Evolutionary conservation across 768 basidiomycete species (phyloP).

Genomic region (Tulasnella calospora): DNA sequence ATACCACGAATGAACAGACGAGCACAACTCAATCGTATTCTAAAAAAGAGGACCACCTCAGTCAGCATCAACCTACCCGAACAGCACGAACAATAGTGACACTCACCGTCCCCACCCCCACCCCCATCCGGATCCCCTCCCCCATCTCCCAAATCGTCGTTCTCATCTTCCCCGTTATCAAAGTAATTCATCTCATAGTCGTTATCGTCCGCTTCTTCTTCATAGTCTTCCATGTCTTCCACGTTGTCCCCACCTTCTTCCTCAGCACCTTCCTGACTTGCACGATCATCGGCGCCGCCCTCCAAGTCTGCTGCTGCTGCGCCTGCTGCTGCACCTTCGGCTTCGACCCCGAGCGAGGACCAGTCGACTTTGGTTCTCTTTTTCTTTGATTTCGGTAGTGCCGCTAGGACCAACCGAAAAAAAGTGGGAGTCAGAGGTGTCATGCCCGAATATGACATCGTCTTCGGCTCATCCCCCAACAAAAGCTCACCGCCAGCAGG

Average conservation of each 20-base stretch:
- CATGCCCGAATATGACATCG: not conserved
- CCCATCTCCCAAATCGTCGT: slow-evolving; percentile 66
- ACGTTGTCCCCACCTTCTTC: slow-evolving; percentile 71
- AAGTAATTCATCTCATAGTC: slow-evolving; percentile 90
- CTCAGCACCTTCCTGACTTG: not conserved
- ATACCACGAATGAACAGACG: too few species aligned
- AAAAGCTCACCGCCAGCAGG: slow-evolving; percentile 26
- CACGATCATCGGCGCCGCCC: slow-evolving; percentile 3
- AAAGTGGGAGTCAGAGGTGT: not conserved
- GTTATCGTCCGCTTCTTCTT: slow-evolving; percentile 72
- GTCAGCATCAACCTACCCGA: not conserved
- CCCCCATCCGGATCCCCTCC: slow-evolving; percentile 52
- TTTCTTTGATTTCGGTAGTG: slow-evolving; percentile 27
- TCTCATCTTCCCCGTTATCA: slow-evolving; percentile 81
- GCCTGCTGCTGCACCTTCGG: slow-evolving; percentile 54
- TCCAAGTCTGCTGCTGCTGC: slow-evolving; percentile 32
- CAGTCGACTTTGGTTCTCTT: slow-evolving; percentile 38
- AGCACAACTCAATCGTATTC: not conserved
- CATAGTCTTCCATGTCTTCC: slow-evolving; percentile 66
- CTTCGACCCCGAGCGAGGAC: slow-evolving; percentile 55
- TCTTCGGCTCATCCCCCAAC: not conserved
- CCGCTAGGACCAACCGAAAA: not conserved
- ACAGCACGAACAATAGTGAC: not conserved
- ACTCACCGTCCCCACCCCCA: slow-evolving; percentile 45
- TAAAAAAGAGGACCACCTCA: not conserved